These are phyloP conservation scores for Myochromella boudieri DNA, from an alignment of 768 basidiomycete species.

Conservation along the genomic window DNA sequence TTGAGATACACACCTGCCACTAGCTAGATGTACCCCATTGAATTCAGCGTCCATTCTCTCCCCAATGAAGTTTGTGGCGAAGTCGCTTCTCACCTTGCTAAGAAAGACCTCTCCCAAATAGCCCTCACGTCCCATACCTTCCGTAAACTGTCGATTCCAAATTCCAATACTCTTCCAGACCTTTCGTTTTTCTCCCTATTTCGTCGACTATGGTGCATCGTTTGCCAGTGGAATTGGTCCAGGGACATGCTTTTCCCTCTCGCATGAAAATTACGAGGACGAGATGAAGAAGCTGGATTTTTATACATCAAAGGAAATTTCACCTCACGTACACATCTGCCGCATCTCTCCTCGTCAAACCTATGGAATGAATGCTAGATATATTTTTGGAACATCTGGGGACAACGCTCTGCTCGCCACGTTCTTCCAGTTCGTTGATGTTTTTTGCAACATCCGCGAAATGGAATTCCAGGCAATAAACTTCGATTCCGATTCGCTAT, in stretches of 20 bases:
- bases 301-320: conserved; percentile 2
- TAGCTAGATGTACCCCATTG: too few species aligned
- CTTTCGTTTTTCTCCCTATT: not conserved
- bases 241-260: too few species aligned
- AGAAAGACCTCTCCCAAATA: not conserved
- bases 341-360: not conserved
- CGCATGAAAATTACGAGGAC: not conserved
- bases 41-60: conserved; percentile 19
- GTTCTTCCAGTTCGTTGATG: conserved; percentile 3
- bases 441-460: not conserved
- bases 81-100: not conserved
- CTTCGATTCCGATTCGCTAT: not conserved
- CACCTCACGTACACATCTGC: not conserved
- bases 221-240: too few species aligned
- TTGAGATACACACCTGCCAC: too few species aligned
- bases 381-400: not conserved
- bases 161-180: conserved; percentile 2
- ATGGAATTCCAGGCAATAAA: not conserved
- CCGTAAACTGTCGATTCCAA: not conserved
- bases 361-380: too few species aligned
- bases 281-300: conserved; percentile 4
- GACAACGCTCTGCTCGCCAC: not conserved
- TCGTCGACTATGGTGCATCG: not conserved
- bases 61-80: conserved; percentile 8
- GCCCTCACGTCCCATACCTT: conserved; percentile 4